Base-by-base conservation (phyloP, 305 asterid species). In the Fraxinus sp. region DNA sequence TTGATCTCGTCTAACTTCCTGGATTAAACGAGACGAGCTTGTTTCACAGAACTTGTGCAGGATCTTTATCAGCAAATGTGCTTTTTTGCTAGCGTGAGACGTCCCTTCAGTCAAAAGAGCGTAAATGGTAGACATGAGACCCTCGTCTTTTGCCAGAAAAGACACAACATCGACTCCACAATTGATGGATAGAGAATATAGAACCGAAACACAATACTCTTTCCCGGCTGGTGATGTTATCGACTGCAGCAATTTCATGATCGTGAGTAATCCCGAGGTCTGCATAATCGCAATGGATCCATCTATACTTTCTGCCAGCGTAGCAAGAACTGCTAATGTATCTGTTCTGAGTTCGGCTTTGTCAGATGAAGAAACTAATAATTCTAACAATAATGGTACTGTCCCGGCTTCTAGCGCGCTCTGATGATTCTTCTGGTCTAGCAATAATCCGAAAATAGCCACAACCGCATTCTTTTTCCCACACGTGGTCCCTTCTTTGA, bases 381-480 rank as follows among this genome's bases (percentile, higher is more conserved):
- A 87, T 80, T 39, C 33, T n/a, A 91, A 28, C 8, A 94, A 80
- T 8, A 76, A 28, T 0, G 87, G 91, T 33, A 93, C 80, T 20
- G 91, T 83, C 10, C 93, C 90, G 0, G 91, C 91, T 7, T 66
- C 85, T 37, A 94, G 64, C 0, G 90, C 93, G 46, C 79, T 86
- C 3, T 84, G 84, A 20, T 89, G 90, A 75, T 93, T 93, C 36
- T 79, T 78, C 75, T 78, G 89, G 83, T 87, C 52, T n/a, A 92
- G 71, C 4, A 90, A 88, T 10, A 94, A 78, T 2, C 93, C 93
- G 55, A 92, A 92, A 26, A 91, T 80, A 0, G 95, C 94, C 11
- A 89, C 94, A 0, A 94, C 86, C 0, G 98, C 88, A 26, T 94
- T 94, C 85, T 91, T 94, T 83, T 90, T 89, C 22, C 97, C 97